These are phyloP conservation scores for Penicillium digitatum DNA, from an alignment of 2,329 filamentous ascomycete genomes.

Conservation along the genomic window DNA sequence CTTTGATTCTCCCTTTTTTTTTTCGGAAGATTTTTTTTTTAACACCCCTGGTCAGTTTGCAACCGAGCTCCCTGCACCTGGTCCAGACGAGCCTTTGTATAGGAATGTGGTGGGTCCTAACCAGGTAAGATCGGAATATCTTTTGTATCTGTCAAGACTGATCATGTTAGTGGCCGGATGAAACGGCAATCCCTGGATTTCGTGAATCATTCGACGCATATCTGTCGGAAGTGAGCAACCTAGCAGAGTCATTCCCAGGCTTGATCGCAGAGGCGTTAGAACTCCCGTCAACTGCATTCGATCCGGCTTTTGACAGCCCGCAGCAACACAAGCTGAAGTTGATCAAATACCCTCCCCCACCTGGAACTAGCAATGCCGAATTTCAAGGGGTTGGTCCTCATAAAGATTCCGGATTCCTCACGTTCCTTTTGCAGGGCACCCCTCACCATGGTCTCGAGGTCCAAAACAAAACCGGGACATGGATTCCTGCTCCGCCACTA, in stretches of 20 bases:
- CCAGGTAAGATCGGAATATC: conserved; percentile 22
- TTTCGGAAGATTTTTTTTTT: too few relatives aligned
- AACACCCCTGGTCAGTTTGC: conserved; percentile 32
- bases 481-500: conserved; percentile 46
- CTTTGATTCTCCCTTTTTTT: too few relatives aligned
- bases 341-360: conserved; percentile 45
- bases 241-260: conserved; percentile 27
- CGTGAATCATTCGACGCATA: conserved; percentile 31
- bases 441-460: conserved; percentile 47
- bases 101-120: conserved; percentile 36
- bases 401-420: conserved; percentile 50
- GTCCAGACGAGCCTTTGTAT: conserved; percentile 34
- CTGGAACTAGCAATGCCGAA: conserved; percentile 25
- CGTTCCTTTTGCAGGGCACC: conserved; percentile 47
- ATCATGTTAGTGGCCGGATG: conserved; percentile 33
- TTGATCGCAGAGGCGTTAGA: conserved; percentile 36
- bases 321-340: conserved; percentile 37
- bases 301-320: conserved; percentile 33
- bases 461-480: conserved; percentile 46
- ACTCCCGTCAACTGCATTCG: conserved; percentile 27
- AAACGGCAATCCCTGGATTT: conserved; percentile 30
- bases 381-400: conserved; percentile 45
- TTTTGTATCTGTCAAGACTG: neutral
- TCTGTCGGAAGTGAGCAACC: conserved; percentile 23
- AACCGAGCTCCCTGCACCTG: conserved; percentile 35